phyloP scores from a whole-genome alignment of 2,329 filamentous ascomycete species.

The Fusarium siculi region DNA sequence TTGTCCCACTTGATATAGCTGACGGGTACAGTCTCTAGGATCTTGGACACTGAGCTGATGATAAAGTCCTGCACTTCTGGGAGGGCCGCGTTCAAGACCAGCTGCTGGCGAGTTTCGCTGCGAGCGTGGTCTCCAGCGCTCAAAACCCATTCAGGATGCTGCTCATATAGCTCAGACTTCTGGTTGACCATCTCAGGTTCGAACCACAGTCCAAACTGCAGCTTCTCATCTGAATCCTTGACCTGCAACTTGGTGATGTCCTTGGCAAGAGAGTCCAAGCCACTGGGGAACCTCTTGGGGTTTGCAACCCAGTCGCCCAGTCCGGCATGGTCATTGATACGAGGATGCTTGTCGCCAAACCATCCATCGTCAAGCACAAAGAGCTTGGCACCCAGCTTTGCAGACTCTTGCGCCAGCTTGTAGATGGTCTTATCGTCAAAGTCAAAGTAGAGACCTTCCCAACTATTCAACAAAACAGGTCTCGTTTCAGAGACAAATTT shows the following conservation, averaged over 20 bases:
- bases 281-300: constrained; percentile 66
- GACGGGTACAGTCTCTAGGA: constrained; percentile 65
- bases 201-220: constrained; percentile 74
- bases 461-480: constrained; percentile 71
- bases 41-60: constrained; percentile 63
- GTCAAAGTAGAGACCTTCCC: constrained; percentile 71
- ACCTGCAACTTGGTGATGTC: constrained; percentile 62
- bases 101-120: constrained; percentile 66
- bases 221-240: constrained; percentile 55
- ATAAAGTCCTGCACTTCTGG: constrained; percentile 72
- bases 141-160: constrained; percentile 73
- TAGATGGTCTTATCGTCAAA: constrained; percentile 67
- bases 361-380: constrained; percentile 75
- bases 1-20: constrained; percentile 76
- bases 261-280: constrained; percentile 62
- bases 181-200: constrained; percentile 76
- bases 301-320: constrained; percentile 73
- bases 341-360: constrained; percentile 70
- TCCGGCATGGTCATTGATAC: constrained; percentile 65
- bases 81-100: constrained; percentile 70
- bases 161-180: constrained; percentile 67
- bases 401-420: constrained; percentile 64
- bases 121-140: constrained; percentile 66
- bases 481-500: constrained; percentile 63
- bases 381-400: constrained; percentile 68